Conservation (phyloP, 805 yeast species). For the Cyberlindnera nakhonratchasimensis region DNA sequence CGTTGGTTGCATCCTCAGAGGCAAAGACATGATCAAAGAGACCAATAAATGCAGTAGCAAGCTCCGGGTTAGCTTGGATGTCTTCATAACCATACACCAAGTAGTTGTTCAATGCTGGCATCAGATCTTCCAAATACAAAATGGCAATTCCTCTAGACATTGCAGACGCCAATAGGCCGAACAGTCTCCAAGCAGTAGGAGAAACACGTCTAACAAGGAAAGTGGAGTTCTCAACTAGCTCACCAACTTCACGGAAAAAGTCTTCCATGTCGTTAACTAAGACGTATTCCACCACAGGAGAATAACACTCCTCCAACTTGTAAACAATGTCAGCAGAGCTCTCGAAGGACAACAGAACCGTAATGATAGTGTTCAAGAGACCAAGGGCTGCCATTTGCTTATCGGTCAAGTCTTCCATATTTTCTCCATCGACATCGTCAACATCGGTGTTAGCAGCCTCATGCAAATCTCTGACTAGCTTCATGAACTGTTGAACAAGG, state of each 20-base stretch:
- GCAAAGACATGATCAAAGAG: slow-evolving; percentile 42
- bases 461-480: slow-evolving; percentile 62
- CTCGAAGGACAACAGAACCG: slow-evolving; percentile 79
- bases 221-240: slow-evolving; percentile 66
- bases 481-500: slow-evolving; percentile 69
- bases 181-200: slow-evolving; percentile 71
- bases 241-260: slow-evolving; percentile 73
- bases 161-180: slow-evolving; percentile 45
- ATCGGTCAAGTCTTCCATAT: slow-evolving; percentile 46
- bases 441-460: slow-evolving; percentile 51
- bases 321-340: slow-evolving; percentile 65
- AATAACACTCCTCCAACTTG: slow-evolving; percentile 60
- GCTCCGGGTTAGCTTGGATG: slow-evolving; percentile 43
- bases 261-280: slow-evolving; percentile 65
- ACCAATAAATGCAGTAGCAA: slow-evolving; percentile 46
- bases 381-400: slow-evolving; percentile 83
- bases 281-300: slow-evolving; percentile 68
- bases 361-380: slow-evolving; percentile 73
- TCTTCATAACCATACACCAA: slow-evolving; percentile 56
- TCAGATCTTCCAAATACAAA: slow-evolving; percentile 69
- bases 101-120: slow-evolving; percentile 71
- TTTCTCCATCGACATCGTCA: slow-evolving; percentile 33
- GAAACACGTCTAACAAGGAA: slow-evolving; percentile 58
- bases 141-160: slow-evolving; percentile 47
- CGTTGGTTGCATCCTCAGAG: slow-evolving; percentile 47